Base-by-base conservation (phyloP, 495 filamentous ascomycete genomes). In the Penicillium arizonense region DNA sequence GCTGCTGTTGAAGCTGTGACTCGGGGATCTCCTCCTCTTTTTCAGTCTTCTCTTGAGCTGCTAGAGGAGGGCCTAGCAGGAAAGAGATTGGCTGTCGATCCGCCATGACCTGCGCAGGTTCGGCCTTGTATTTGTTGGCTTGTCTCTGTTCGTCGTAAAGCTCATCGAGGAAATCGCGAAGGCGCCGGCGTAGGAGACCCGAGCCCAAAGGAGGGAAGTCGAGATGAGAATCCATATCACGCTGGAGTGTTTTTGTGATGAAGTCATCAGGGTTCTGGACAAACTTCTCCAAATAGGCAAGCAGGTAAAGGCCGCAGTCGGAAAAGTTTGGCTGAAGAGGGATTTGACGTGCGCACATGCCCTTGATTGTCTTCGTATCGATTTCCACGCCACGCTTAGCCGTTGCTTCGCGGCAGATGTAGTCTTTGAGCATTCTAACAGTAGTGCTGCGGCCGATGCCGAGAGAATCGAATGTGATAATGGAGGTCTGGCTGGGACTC, bases 391-490 rank as follows among this genome's bases (percentile, higher is more conserved):
- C 78, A 36, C 78, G 80, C 70, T 93, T 96, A 14, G 81, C 74
- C 48, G 76, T 72, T 2, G 86, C 85, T 74, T 97, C 94, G 37
- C 76, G 76, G 21, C 75, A 63, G 20, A 97, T 73, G 70, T 96
- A 98, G 5, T 90, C 80, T 52, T 86, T 90, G 8, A 98, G 78
- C 32, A 78, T 74, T 33, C 61, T 75, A 37, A 87, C 78, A 3
- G 89, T 86, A 2, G 70, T 64, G 1, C 79, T 72, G 61, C 91
- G 93, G 0, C 64, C 11, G 14, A 61, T 34, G 34, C 83, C 85
- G 26, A 98, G 75, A 0, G 94, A 97, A 68, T 98, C 94, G 13
- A 98, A 82, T 0, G 89, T 91, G 56, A 98, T 84, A 50, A 98
- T 96, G 20, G 78, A 78, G 5, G 90, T 83, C 39, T 77, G 77